Evolutionary conservation across 2,329 filamentous ascomycete species (phyloP), one percentile per base, ranked within the genome.

Genomic region (Intubia oerlemansii): DNA sequence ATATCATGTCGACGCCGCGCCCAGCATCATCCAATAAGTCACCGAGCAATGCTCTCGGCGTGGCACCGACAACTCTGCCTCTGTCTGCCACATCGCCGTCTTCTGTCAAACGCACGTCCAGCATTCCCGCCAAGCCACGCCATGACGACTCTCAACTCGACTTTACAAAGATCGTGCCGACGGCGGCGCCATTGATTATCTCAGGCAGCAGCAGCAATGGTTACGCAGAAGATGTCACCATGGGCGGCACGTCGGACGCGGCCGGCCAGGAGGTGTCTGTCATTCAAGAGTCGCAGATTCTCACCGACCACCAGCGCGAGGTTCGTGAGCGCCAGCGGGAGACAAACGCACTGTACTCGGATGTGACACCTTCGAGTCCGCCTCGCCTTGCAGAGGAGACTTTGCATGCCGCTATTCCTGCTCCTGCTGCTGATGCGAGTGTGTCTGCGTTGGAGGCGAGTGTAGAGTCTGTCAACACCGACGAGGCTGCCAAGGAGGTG

Each of bases 131-230:
- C 24, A 28, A 22, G 27, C 55, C 61, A 12, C 65, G 63, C 34
- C 81, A 91, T 39, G 67, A 91, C 36, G 65, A 90, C 47, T 90
- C 80, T 1, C 81, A 90, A 42, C 62, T 90, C 16, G 62, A 78
- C 24, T 88, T 88, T 41, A 66, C 73, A 3, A 53, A 67, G 0
- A 73, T 85, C 26, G 61, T 65, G 10, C 66, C 71, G 5, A n/a
- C 18, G 2, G 14, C 16, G 3, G 10, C 19, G 5, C 16, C 31
- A n/a, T n/a, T n/a, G n/a, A n/a, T n/a, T n/a, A n/a, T n/a, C n/a
- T n/a, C n/a, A n/a, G n/a, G n/a, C n/a, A n/a, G n/a, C 4, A 46
- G 60, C 50, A 57, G 20, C 5, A n/a, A n/a, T n/a, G 48, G 52
- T 7, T 12, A 12, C 9, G n/a, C 59, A 3, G 21, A 23, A 1